Conservation (phyloP, 345 rosid genomes). For the Bruguiera gymnorhiza region DNA sequence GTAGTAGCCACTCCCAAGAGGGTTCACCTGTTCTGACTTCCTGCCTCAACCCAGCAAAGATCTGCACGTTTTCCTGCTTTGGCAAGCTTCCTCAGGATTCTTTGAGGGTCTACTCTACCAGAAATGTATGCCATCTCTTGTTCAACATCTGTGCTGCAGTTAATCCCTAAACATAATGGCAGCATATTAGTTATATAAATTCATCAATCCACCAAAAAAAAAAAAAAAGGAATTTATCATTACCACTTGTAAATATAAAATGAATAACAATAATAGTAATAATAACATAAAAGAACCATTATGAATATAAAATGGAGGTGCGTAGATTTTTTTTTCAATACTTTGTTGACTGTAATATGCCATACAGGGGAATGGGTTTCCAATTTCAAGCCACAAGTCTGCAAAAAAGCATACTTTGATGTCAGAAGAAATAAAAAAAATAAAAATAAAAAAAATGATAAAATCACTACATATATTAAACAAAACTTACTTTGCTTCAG, state of each 20-base stretch:
- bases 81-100: constrained; percentile 4
- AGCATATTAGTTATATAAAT: background rate
- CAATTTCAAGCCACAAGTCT: constrained; percentile 17
- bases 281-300: background rate
- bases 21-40: background rate
- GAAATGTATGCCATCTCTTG: constrained; percentile 18
- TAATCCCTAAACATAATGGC: background rate
- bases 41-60: constrained; percentile 15
- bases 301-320: background rate
- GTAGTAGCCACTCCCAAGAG: too few relatives aligned
- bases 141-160: constrained; percentile 17
- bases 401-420: background rate
- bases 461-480: too few relatives aligned
- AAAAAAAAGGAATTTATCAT: background rate
- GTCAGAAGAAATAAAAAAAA: too few relatives aligned
- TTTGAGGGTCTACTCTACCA: constrained; percentile 16
- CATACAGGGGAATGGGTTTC: constrained; percentile 19
- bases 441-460: too few relatives aligned
- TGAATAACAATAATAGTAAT: background rate
- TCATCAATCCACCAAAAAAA: background rate
- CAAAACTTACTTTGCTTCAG: too few relatives aligned
- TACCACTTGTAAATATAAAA: too few relatives aligned
- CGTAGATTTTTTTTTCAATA: constrained; percentile 6
- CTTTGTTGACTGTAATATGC: constrained; percentile 13
- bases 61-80: constrained; percentile 20